These are phyloP conservation scores for Pseudogymnoascus sp. DNA, from an alignment of 2,329 filamentous ascomycete genomes.

Conservation along the genomic window DNA sequence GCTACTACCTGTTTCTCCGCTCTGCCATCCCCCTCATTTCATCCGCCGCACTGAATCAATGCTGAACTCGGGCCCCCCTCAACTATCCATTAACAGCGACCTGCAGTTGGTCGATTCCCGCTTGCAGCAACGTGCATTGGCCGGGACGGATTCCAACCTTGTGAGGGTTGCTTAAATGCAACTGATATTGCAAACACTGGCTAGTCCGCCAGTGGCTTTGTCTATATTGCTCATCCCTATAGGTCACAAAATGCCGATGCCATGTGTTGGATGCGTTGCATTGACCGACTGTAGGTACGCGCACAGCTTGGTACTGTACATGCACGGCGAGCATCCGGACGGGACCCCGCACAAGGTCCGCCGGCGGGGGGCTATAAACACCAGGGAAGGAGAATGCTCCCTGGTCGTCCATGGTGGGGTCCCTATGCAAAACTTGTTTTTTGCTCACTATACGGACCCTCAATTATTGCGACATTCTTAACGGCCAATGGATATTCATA, in stretches of 20 bases:
- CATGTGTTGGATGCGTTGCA: constrained; percentile 7
- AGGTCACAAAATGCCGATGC: background rate
- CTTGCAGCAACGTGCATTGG: background rate
- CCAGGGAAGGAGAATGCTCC: background rate
- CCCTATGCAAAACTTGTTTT: constrained; percentile 3
- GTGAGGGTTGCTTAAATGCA: background rate
- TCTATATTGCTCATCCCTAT: constrained; percentile 6
- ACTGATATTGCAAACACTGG: background rate
- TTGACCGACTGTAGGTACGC: constrained; percentile 9
- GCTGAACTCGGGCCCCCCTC: background rate
- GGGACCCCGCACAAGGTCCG: background rate
- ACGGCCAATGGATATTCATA: background rate
- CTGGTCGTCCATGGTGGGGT: background rate
- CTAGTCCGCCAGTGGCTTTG: background rate
- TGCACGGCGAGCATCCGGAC: background rate
- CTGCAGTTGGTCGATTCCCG: constrained; percentile 5
- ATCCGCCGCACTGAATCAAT: background rate
- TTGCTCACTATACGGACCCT: background rate
- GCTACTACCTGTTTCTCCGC: background rate
- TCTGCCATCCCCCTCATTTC: background rate
- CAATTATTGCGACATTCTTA: background rate
- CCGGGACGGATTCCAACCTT: background rate
- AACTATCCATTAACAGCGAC: background rate
- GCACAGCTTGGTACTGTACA: constrained; percentile 7
- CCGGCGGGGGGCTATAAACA: background rate